A percentile compares a stretch with the other conserved stretches of the same genome.
Evolutionary conservation across 345 rosid species (phyloP).

Genomic region (Arabis hirsuta): DNA sequence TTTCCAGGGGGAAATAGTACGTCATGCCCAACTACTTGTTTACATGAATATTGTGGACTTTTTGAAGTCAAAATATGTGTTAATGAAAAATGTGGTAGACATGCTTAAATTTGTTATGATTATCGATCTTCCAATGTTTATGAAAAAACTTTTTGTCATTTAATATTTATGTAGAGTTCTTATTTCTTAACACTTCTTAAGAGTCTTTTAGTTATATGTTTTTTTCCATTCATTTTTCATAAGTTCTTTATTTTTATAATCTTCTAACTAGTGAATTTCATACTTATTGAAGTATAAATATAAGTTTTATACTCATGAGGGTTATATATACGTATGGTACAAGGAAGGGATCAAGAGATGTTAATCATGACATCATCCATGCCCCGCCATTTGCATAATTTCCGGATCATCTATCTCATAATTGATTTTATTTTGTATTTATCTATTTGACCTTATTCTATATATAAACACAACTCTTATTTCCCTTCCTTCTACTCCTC

Average conservation of each 20-base stretch:
- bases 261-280: no score
- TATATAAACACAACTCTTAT: slow-evolving; percentile 26
- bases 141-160: no score
- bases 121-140: no score
- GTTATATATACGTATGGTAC: slow-evolving; percentile 15
- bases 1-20: no score
- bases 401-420: slow-evolving; percentile 30
- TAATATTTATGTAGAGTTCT: no score
- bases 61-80: slow-evolving; percentile 64
- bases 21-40: slow-evolving; percentile 57
- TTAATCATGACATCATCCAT: slow-evolving; percentile 39
- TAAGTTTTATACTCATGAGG: neutral
- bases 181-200: no score
- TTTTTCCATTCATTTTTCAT: no score
- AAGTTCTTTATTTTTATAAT: no score
- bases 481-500: slow-evolving; percentile 6
- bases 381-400: slow-evolving; percentile 35
- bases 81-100: slow-evolving; percentile 70
- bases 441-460: slow-evolving; percentile 22
- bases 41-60: slow-evolving; percentile 71
- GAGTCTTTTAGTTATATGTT: no score
- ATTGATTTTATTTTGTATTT: slow-evolving; percentile 28
- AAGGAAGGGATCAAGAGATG: slow-evolving; percentile 1
- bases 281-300: neutral
- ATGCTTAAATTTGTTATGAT: no score